These are phyloP conservation scores for Venturia asperata DNA, from an alignment of 2,329 filamentous ascomycete genomes.

Conservation along the genomic window DNA sequence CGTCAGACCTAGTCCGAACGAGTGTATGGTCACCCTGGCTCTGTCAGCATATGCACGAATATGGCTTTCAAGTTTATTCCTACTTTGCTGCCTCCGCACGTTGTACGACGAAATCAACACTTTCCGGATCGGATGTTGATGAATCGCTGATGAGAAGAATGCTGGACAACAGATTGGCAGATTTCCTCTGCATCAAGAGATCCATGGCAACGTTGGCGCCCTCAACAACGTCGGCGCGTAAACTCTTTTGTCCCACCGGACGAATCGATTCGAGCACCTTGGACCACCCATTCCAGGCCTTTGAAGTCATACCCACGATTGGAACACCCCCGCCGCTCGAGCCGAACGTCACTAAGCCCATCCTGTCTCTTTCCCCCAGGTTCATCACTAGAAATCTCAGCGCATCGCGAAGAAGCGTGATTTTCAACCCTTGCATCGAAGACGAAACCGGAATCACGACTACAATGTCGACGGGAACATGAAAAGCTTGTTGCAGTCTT, in stretches of 20 bases:
- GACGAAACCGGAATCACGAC: slow-evolving; percentile 96
- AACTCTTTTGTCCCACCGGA: slow-evolving; percentile 91
- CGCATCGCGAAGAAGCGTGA: slow-evolving; percentile 85
- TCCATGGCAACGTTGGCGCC: slow-evolving; percentile 99
- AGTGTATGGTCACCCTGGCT: slow-evolving; percentile 80
- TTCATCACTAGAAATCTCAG: slow-evolving; percentile 86
- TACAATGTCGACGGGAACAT: slow-evolving; percentile 91
- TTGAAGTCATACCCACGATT: slow-evolving; percentile 96
- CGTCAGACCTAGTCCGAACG: slow-evolving; percentile 90
- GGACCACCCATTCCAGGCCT: slow-evolving; percentile 86
- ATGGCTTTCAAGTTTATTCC: slow-evolving; percentile 32
- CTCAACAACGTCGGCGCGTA: slow-evolving; percentile 92
- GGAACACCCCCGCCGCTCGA: slow-evolving; percentile 89
- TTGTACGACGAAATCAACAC: slow-evolving; percentile 95
- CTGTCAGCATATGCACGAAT: slow-evolving; percentile 23
- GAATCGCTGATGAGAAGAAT: slow-evolving; percentile 97
- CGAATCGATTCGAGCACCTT: slow-evolving; percentile 81
- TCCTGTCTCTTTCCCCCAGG: slow-evolving; percentile 85
- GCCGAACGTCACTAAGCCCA: slow-evolving; percentile 95
- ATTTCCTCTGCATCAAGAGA: slow-evolving; percentile 92
- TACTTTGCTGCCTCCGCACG: slow-evolving; percentile 94
- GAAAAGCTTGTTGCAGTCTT: slow-evolving; percentile 50
- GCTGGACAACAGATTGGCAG: slow-evolving; percentile 88
- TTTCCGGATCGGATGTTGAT: slow-evolving; percentile 86
- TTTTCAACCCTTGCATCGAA: slow-evolving; percentile 99